Percentiles rank a stretch among this genome's conserved stretches.
These are phyloP conservation scores for Mycena olivaceomarginata DNA, from an alignment of 768 basidiomycete genomes.

Conservation along the genomic window DNA sequence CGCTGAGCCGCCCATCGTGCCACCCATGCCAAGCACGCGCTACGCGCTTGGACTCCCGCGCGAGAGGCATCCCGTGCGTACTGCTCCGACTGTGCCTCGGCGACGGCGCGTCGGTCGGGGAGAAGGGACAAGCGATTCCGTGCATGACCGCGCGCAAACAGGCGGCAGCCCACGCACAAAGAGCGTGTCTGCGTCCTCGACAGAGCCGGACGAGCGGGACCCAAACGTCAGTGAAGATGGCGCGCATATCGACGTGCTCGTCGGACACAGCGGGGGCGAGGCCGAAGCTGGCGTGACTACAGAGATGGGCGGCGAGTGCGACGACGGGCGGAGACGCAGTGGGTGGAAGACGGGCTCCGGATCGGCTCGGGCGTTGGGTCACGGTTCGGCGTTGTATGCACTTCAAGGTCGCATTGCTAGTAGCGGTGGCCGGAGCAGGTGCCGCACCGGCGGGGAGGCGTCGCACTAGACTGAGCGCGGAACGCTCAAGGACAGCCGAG, in stretches of 20 bases:
- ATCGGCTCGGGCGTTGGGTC: conserved; percentile 78
- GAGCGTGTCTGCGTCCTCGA: conserved; percentile 25
- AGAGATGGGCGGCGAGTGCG: conserved; percentile 29
- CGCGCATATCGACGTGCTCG: conserved; percentile 48
- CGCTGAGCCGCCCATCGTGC: conserved; percentile 80
- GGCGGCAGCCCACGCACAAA: conserved; percentile 44
- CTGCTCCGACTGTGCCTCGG: conserved; percentile 48
- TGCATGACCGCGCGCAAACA: conserved; percentile 58
- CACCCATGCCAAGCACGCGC: conserved; percentile 76
- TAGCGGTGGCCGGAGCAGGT: conserved; percentile 28
- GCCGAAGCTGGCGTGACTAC: conserved; percentile 32
- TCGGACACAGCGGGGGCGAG: conserved; percentile 50
- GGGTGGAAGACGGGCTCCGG: conserved; percentile 77
- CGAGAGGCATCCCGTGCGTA: conserved; percentile 58
- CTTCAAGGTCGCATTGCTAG: conserved; percentile 50
- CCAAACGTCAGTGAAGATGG: conserved; percentile 65
- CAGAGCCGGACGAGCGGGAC: conserved; percentile 50
- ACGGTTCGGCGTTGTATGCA: conserved; percentile 71
- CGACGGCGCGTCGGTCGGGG: conserved; percentile 40
- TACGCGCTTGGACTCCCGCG: conserved; percentile 64
- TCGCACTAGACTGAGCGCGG: conserved; percentile 38
- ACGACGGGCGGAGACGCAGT: conserved; percentile 54
- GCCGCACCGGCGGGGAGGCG: conserved; percentile 46
- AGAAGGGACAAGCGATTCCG: conserved; percentile 51
- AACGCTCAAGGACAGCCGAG: too few relatives aligned